A percentile compares a stretch with the other conserved stretches of the same genome.
Evolutionary conservation across 495 filamentous ascomycete species (phyloP).

Genomic region (Neurospora discreta): DNA sequence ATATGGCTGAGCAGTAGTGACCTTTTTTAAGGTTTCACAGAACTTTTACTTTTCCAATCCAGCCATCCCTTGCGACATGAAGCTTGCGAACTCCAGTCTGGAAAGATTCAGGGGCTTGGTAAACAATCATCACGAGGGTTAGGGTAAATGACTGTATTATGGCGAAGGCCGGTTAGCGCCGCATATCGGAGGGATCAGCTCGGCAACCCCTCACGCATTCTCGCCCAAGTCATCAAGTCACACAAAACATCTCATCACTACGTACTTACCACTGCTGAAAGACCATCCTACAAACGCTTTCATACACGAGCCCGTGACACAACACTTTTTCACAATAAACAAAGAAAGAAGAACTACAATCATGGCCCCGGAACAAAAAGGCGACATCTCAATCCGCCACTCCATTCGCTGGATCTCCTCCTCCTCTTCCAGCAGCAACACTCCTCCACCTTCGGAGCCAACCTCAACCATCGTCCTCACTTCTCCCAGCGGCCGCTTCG

Average conservation of each 20-base stretch:
- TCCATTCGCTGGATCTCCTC: conserved; percentile 31
- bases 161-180: not conserved
- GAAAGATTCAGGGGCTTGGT: not conserved
- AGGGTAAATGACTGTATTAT: not conserved
- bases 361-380: not conserved
- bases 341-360: not conserved
- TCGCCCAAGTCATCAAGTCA: not conserved
- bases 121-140: not conserved
- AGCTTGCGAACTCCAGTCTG: not conserved
- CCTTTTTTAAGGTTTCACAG: not conserved
- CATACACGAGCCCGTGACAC: too few species aligned
- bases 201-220: not conserved
- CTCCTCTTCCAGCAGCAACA: conserved; percentile 4
- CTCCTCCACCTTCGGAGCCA: conserved; percentile 15
- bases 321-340: too few species aligned
- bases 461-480: conserved; percentile 39
- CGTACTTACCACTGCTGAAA: too few species aligned
- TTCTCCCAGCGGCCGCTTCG: conserved; percentile 33
- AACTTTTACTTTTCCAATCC: not conserved
- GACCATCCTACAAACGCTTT: not conserved
- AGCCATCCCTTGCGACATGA: not conserved
- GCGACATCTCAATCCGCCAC: conserved; percentile 28
- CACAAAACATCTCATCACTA: not conserved
- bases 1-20: not conserved
- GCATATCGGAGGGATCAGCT: not conserved